Percentiles rank a stretch among this genome's conserved stretches.
Conservation (phyloP, 2,329 filamentous ascomycete species). For the Penicillium digitatum region DNA sequence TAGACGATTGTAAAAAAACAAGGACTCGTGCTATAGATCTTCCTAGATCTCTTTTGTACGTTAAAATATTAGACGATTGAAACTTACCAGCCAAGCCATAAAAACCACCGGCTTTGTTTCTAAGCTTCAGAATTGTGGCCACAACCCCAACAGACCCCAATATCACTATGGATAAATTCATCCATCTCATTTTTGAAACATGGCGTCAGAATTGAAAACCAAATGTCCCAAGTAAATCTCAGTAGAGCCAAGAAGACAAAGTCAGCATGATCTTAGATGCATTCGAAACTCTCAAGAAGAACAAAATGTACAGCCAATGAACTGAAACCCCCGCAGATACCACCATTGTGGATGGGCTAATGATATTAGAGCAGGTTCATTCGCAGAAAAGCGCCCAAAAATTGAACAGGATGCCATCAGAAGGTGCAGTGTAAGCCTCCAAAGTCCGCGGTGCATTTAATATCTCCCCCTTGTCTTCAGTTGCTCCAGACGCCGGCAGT, state of each 20-base stretch:
- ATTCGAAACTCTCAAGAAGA: conserved; percentile 10
- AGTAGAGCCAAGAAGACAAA: background rate
- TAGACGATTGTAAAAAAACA: background rate
- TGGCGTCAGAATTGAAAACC: background rate
- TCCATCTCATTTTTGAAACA: too few species aligned
- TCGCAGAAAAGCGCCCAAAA: background rate
- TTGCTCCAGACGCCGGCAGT: conserved; percentile 54
- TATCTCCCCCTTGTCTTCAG: conserved; percentile 40
- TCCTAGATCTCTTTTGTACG: background rate
- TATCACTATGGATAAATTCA: too few species aligned
- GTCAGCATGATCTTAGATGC: conserved; percentile 1
- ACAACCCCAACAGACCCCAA: background rate
- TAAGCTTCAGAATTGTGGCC: background rate
- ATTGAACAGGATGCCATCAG: background rate
- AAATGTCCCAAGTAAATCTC: too few species aligned
- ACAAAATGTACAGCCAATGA: conserved; percentile 9
- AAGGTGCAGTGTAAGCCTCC: background rate
- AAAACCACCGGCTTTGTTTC: background rate
- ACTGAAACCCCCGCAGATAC: conserved; percentile 1
- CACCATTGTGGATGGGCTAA: background rate
- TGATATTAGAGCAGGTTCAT: conserved; percentile 2
- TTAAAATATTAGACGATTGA: background rate
- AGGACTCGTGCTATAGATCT: background rate
- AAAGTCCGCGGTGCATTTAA: background rate
- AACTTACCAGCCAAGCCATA: background rate